phyloP scores from a whole-genome alignment of 2,329 filamentous ascomycete genomes.

The Zasmidium angulare region DNA sequence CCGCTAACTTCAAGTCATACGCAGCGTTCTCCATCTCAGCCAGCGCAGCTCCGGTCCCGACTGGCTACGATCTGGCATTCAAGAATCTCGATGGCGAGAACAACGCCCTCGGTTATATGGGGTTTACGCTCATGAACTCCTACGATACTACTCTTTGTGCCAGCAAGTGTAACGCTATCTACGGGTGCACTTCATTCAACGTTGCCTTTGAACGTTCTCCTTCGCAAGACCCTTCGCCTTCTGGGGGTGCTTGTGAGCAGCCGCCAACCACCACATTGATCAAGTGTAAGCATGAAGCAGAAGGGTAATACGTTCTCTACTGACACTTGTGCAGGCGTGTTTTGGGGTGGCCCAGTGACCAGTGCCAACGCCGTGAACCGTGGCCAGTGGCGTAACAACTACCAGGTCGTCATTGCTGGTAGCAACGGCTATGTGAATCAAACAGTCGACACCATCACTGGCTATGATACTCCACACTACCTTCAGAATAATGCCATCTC shows the following conservation, averaged over 20 bases:
- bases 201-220: conserved; percentile 12
- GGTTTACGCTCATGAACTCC: conserved; percentile 19
- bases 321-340: too few relatives aligned
- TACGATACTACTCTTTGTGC: conserved; percentile 32
- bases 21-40: conserved; percentile 19
- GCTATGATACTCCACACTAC: conserved; percentile 17
- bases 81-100: conserved; percentile 14
- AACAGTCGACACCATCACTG: conserved; percentile 4
- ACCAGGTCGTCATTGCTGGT: conserved; percentile 16
- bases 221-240: conserved; percentile 35
- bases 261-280: neutral
- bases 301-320: too few relatives aligned
- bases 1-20: conserved; percentile 13
- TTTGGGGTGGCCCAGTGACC: conserved; percentile 30
- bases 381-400: conserved; percentile 26
- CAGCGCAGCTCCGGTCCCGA: conserved; percentile 2
- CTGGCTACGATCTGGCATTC: conserved; percentile 12
- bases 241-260: conserved; percentile 12
- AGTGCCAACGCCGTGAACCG: conserved; percentile 25
- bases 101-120: conserved; percentile 16
- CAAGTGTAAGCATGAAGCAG: too few relatives aligned
- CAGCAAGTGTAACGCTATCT: conserved; percentile 18
- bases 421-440: conserved; percentile 5
- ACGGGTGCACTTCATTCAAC: conserved; percentile 14
- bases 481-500: conserved; percentile 28